Conservation (phyloP, 148 eudicot species). For the Dysphania ambrosioides region DNA sequence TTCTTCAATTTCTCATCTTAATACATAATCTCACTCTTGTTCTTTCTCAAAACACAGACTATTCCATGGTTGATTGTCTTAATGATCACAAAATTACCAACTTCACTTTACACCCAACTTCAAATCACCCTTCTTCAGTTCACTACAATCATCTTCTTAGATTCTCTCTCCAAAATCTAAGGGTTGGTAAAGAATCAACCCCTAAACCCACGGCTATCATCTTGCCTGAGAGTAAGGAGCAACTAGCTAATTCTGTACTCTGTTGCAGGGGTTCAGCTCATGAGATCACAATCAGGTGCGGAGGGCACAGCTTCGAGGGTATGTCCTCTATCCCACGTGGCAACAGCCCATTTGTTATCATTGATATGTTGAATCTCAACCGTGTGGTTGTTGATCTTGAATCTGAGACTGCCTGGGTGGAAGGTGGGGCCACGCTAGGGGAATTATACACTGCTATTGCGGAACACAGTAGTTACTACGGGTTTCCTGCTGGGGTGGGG, state of each 20-base stretch:
- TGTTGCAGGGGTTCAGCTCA: slow-evolving; percentile 30
- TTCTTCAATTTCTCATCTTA: background rate
- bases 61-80: slow-evolving; percentile 36
- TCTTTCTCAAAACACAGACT: slow-evolving; percentile 6
- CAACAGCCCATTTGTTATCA: slow-evolving; percentile 41
- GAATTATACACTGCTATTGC: slow-evolving; percentile 35
- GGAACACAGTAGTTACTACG: slow-evolving; percentile 21
- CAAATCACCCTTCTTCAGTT: background rate
- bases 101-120: slow-evolving; percentile 35
- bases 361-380: slow-evolving; percentile 42
- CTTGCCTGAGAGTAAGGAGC: slow-evolving; percentile 44
- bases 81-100: slow-evolving; percentile 36
- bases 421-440: slow-evolving; percentile 68
- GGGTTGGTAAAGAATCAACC: slow-evolving; percentile 11
- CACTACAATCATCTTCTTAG: slow-evolving; percentile 34
- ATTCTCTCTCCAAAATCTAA: slow-evolving; percentile 63
- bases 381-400: slow-evolving; percentile 29
- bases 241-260: slow-evolving; percentile 32
- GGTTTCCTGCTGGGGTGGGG: slow-evolving; percentile 37
- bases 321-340: slow-evolving; percentile 43
- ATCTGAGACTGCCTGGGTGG: slow-evolving; percentile 40
- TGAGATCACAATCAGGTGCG: slow-evolving; percentile 53
- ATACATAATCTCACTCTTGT: background rate
- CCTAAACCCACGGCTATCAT: slow-evolving; percentile 41
- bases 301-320: slow-evolving; percentile 76